Conservation (phyloP, 441 rosid genomes). For the Manihot esculenta region DNA sequence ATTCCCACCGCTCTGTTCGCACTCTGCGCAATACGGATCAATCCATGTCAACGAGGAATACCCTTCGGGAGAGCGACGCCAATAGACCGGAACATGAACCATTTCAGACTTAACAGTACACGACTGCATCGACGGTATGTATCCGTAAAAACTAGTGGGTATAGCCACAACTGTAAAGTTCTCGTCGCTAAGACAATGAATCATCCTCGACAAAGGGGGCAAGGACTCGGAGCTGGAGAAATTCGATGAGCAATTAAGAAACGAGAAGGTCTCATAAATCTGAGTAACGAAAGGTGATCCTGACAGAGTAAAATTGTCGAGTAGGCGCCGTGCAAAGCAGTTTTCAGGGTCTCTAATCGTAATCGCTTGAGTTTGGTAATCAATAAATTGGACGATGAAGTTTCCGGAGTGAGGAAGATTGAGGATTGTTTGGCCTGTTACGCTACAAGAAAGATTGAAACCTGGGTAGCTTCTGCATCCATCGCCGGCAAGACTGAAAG, state of each 20-base stretch:
- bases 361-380: constrained; percentile 30
- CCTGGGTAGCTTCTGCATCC: constrained; percentile 35
- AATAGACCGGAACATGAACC: constrained; percentile 23
- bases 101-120: constrained; percentile 17
- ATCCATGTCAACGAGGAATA: constrained; percentile 31
- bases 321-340: constrained; percentile 35
- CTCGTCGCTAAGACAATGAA: constrained; percentile 32
- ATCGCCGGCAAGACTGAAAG: constrained; percentile 31
- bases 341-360: constrained; percentile 32
- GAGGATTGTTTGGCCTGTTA: constrained; percentile 20
- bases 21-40: constrained; percentile 30
- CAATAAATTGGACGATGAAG: constrained; percentile 34
- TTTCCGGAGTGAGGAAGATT: constrained; percentile 34
- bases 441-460: constrained; percentile 36
- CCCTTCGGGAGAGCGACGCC: constrained; percentile 12
- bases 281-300: constrained; percentile 21
- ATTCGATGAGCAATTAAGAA: constrained; percentile 32
- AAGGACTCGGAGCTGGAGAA: neutral
- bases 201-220: neutral
- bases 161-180: constrained; percentile 30
- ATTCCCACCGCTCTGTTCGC: constrained; percentile 27
- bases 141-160: neutral
- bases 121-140: too few relatives aligned
- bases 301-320: constrained; percentile 23
- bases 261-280: constrained; percentile 12